phyloP scores from a whole-genome alignment of 495 filamentous ascomycete species.

The Penicillium antarcticum region DNA sequence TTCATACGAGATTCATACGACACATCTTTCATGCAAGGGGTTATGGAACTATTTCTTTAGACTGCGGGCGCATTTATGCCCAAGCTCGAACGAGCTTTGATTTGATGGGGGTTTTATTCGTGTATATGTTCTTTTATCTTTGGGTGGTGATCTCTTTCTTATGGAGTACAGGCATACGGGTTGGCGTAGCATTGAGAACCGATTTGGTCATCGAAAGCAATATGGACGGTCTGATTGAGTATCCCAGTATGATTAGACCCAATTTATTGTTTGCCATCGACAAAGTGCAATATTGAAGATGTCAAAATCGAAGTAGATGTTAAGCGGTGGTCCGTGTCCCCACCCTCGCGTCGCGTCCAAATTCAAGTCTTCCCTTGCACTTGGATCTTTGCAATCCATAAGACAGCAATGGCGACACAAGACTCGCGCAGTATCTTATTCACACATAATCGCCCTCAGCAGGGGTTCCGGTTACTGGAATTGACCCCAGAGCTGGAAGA shows the following conservation, averaged over 20 bases:
- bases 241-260: no score
- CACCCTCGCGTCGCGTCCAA: constrained; percentile 10
- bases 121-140: constrained; percentile 2
- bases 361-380: not conserved
- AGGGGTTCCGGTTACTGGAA: constrained; percentile 74
- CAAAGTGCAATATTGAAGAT: no score
- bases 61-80: not conserved
- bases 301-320: constrained; percentile 5
- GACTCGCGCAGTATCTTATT: constrained; percentile 58
- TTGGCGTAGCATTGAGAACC: not conserved
- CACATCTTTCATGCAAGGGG: not conserved
- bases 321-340: constrained; percentile 33
- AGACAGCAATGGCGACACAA: constrained; percentile 56
- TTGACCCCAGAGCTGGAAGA: constrained; percentile 71
- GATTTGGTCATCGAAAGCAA: constrained; percentile 4
- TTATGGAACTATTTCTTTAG: not conserved
- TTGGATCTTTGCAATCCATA: not conserved
- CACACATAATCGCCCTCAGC: constrained; percentile 54
- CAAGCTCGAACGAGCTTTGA: constrained; percentile 8
- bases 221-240: not conserved
- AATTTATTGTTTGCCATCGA: no score
- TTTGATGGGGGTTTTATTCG: constrained; percentile 3
- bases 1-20: not conserved
- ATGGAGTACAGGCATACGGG: constrained; percentile 1
- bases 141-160: not conserved